These are phyloP conservation scores for Zoysia japonica DNA, from an alignment of 176 grass and related monocot genomes.

Conservation along the genomic window DNA sequence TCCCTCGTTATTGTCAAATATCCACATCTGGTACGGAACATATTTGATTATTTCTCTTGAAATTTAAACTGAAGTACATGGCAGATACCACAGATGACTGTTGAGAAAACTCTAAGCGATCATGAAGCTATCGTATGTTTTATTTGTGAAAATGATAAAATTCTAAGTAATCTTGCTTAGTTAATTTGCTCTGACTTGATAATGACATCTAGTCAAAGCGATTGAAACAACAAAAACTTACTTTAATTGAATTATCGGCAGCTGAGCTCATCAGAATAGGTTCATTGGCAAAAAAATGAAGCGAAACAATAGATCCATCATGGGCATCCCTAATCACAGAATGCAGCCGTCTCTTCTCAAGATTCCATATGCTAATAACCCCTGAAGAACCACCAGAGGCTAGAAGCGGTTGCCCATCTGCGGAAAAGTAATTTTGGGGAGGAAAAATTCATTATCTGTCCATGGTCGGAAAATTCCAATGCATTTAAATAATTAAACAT, in stretches of 20 bases:
- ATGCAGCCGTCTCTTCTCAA: conserved; percentile 84
- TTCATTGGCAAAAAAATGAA: conserved; percentile 92
- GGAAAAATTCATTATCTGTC: background rate
- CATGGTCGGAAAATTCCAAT: conserved; percentile 1
- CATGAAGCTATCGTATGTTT: background rate
- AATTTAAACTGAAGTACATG: conserved; percentile 16
- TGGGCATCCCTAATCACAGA: conserved; percentile 94
- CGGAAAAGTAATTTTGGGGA: conserved; percentile 24
- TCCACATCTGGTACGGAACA: conserved; percentile 82
- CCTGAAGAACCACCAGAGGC: conserved; percentile 95
- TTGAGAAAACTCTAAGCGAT: conserved; percentile 2
- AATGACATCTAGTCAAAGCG: background rate
- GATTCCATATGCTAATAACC: conserved; percentile 99
- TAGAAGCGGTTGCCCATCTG: conserved; percentile 90
- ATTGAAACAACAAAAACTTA: conserved; percentile 35
- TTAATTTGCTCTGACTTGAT: conserved; percentile 6
- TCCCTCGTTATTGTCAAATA: conserved; percentile 90
- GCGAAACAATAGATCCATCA: conserved; percentile 82
- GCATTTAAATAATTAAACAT: background rate
- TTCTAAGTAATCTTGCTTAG: background rate
- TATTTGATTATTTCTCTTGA: conserved; percentile 19
- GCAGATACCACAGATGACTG: conserved; percentile 12
- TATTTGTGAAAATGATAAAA: background rate
- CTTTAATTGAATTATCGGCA: conserved; percentile 98
- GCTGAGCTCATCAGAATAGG: conserved; percentile 96